phyloP scores from a whole-genome alignment of 140 eudicot genomes.

The Cichorium intybus region DNA sequence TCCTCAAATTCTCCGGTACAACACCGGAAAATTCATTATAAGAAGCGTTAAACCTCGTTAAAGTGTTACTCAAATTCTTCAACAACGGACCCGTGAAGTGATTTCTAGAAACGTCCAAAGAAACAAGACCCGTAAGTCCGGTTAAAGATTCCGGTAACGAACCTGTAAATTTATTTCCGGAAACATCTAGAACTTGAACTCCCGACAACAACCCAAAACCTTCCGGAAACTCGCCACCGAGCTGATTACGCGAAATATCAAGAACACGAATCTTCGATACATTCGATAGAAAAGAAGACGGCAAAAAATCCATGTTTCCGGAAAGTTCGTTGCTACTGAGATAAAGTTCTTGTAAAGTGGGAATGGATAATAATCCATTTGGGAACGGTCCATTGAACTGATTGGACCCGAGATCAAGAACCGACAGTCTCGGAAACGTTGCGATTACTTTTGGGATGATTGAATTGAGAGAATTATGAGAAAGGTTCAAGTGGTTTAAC shows the following conservation, averaged over 20 bases:
- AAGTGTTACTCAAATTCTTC: slow-evolving; percentile 46
- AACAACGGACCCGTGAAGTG: slow-evolving; percentile 71
- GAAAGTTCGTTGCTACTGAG: slow-evolving; percentile 54
- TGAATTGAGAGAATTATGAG: slow-evolving; percentile 61
- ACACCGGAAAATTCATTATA: slow-evolving; percentile 84
- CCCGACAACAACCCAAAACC: slow-evolving; percentile 56
- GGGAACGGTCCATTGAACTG: slow-evolving; percentile 67
- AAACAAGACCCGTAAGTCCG: slow-evolving; percentile 42
- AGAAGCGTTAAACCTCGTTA: slow-evolving; percentile 72
- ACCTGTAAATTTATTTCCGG: slow-evolving; percentile 83
- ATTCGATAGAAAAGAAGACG: slow-evolving; percentile 36
- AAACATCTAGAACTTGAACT: slow-evolving; percentile 60
- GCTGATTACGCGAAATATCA: slow-evolving; percentile 75
- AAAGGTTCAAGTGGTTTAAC: slow-evolving; percentile 73
- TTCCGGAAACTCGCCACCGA: slow-evolving; percentile 71
- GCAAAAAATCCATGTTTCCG: slow-evolving; percentile 56
- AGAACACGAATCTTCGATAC: slow-evolving; percentile 58
- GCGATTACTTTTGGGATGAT: slow-evolving; percentile 69
- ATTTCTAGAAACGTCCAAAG: slow-evolving; percentile 74
- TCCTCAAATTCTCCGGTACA: slow-evolving; percentile 85
- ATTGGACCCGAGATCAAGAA: slow-evolving; percentile 86
- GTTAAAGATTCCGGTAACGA: slow-evolving; percentile 67
- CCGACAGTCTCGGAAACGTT: slow-evolving; percentile 62
- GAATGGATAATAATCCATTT: slow-evolving; percentile 49
- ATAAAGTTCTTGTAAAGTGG: slow-evolving; percentile 80